Evolutionary conservation across 2,329 filamentous ascomycete genomes (phyloP).

Genomic region (Aphanoascus verrucosus): DNA sequence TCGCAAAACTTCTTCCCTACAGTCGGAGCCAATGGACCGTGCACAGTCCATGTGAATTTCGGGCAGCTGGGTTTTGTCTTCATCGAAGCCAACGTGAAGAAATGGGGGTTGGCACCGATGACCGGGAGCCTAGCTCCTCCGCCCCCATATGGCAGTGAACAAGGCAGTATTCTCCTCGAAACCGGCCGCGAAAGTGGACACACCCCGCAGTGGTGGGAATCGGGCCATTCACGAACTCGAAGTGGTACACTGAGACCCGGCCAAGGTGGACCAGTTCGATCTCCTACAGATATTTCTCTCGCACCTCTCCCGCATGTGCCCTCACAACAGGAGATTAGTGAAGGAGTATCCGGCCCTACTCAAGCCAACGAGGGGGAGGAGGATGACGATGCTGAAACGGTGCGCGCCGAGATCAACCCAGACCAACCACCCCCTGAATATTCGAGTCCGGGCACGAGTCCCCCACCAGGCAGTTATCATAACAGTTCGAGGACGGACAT

Average conservation of each 20-base stretch:
- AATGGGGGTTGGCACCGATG: constrained; percentile 95
- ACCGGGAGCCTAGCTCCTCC: constrained; percentile 90
- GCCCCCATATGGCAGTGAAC: constrained; percentile 91
- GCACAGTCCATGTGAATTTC: constrained; percentile 90
- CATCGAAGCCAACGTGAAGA: constrained; percentile 98
- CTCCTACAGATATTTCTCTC: constrained; percentile 90
- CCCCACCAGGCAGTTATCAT: constrained; percentile 23
- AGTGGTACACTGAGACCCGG: constrained; percentile 67
- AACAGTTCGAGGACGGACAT: constrained; percentile 4
- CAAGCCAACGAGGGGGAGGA: not conserved
- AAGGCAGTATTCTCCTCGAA: constrained; percentile 89
- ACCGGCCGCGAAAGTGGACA: constrained; percentile 51
- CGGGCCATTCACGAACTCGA: constrained; percentile 61
- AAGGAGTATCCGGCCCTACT: constrained; percentile 51
- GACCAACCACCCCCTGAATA: constrained; percentile 58
- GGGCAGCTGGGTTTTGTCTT: constrained; percentile 97
- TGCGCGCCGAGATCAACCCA: not conserved
- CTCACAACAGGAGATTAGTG: constrained; percentile 56
- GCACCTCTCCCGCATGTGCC: constrained; percentile 68
- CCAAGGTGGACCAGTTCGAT: constrained; percentile 79
- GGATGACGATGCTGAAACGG: constrained; percentile 19
- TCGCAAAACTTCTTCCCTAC: constrained; percentile 96
- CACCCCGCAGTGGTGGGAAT: constrained; percentile 27
- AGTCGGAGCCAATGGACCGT: constrained; percentile 89
- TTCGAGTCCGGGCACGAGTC: constrained; percentile 46